Evolutionary conservation across 441 rosid genomes (phyloP).

Genomic region (Viola pubescens): DNA sequence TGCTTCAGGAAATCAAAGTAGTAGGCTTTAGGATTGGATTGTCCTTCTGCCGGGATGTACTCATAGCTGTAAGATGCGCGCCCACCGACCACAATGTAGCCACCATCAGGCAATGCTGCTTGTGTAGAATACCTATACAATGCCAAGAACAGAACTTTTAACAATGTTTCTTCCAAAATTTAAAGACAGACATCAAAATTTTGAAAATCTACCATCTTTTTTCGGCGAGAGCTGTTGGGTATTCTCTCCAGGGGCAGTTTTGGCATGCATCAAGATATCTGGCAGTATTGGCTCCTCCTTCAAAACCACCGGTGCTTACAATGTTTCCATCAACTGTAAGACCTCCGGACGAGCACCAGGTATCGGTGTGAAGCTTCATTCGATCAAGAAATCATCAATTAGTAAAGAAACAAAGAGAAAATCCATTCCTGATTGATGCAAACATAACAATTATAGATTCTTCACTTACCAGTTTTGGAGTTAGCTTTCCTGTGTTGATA

Average conservation of each 20-base stretch:
- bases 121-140: conserved; percentile 50
- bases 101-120: conserved; percentile 38
- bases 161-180: not conserved
- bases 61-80: conserved; percentile 46
- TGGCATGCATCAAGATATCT: conserved; percentile 28
- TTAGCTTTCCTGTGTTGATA: conserved; percentile 28
- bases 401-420: not conserved
- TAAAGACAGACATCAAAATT: no score
- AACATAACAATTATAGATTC: no score
- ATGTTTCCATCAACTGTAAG: conserved; percentile 39
- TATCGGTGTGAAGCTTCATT: conserved; percentile 36
- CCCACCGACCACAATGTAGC: conserved; percentile 54
- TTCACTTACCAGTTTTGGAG: conserved; percentile 36
- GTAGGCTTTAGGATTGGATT: conserved; percentile 19
- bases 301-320: conserved; percentile 51
- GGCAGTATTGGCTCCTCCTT: conserved; percentile 37
- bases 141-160: conserved; percentile 22
- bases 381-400: not conserved
- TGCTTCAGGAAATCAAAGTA: conserved; percentile 30
- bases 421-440: not conserved
- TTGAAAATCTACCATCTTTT: conserved; percentile 35
- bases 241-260: conserved; percentile 43
- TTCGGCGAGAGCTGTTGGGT: conserved; percentile 34
- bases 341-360: conserved; percentile 75
- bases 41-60: conserved; percentile 40